Evolutionary conservation across 192 early-diverging fungal genomes (phyloP).

Genomic region (Diversispora eburnea): DNA sequence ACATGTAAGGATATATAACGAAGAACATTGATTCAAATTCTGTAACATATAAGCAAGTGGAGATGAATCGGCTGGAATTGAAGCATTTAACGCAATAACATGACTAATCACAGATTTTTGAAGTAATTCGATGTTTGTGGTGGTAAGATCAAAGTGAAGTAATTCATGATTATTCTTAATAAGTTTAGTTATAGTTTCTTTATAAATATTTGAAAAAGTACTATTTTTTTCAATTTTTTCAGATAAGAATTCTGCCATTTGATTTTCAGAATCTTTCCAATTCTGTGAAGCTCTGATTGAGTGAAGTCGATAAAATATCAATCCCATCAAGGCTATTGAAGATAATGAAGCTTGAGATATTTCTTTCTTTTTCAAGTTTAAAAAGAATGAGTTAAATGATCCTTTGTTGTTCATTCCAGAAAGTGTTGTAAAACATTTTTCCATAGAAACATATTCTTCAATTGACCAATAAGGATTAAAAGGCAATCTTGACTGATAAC

Average conservation of each 20-base stretch:
- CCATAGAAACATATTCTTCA: not conserved
- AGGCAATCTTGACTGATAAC: not conserved
- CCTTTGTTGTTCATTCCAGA: not conserved
- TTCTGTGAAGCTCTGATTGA: not conserved
- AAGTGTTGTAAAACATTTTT: not conserved
- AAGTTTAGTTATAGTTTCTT: not conserved
- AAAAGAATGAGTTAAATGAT: conserved; percentile 4
- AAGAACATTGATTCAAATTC: too few species aligned
- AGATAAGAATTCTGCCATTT: not conserved
- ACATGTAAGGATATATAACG: conserved; percentile 6
- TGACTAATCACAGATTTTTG: conserved; percentile 22
- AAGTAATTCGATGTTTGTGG: conserved; percentile 1
- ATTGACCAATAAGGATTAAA: conserved; percentile 25
- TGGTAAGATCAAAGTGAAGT: not conserved
- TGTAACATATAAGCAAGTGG: conserved; percentile 3
- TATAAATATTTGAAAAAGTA: not conserved
- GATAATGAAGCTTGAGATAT: not conserved
- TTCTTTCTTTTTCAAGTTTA: not conserved
- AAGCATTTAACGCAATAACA: conserved; percentile 12
- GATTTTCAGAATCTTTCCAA: not conserved
- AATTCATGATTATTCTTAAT: conserved; percentile 6
- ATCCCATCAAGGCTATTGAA: not conserved
- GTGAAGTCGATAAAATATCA: conserved; percentile 8
- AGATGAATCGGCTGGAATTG: conserved; percentile 8
- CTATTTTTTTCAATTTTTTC: not conserved